These are phyloP conservation scores for Ogataea philodendri DNA, from an alignment of 805 yeast genomes.

Conservation along the genomic window DNA sequence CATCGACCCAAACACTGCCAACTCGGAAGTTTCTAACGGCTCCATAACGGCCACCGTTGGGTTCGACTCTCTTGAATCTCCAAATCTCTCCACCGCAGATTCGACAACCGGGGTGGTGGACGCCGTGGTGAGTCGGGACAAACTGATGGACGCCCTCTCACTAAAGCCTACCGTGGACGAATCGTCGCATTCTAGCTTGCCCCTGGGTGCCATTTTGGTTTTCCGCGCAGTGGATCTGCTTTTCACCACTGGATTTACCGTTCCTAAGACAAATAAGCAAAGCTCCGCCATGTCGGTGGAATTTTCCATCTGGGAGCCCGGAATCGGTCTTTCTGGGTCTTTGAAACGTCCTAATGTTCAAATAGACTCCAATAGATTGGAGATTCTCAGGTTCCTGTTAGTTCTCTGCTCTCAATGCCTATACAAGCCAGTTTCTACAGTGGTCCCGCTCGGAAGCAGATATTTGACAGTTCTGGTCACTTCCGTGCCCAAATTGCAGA, in stretches of 20 bases:
- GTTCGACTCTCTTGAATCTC: constrained; percentile 20
- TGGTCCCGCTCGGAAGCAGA: constrained; percentile 55
- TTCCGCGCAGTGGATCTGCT: constrained; percentile 44
- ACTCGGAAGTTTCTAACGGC: constrained; percentile 15
- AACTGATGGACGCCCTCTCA: constrained; percentile 17
- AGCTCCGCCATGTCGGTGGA: constrained; percentile 32
- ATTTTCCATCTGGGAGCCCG: constrained; percentile 72
- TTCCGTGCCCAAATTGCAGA: constrained; percentile 46
- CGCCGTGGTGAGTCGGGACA: constrained; percentile 11
- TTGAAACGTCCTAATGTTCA: constrained; percentile 36
- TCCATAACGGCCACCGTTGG: constrained; percentile 27
- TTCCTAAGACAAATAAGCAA: constrained; percentile 26
- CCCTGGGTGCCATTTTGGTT: constrained; percentile 41
- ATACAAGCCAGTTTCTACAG: constrained; percentile 43
- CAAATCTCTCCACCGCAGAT: constrained; percentile 22
- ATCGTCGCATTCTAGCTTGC: constrained; percentile 16
- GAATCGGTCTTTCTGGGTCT: constrained; percentile 51
- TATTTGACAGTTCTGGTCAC: constrained; percentile 57
- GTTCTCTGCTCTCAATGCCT: constrained; percentile 60
- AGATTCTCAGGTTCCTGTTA: constrained; percentile 59
- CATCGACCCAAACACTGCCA: constrained; percentile 14
- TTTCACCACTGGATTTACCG: constrained; percentile 57
- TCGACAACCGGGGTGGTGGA: constrained; percentile 20
- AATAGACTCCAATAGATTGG: constrained; percentile 64
- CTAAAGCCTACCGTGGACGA: constrained; percentile 17